A percentile compares a stretch with the other conserved stretches of the same genome.
Evolutionary conservation across 2,329 filamentous ascomycete genomes (phyloP).

Genomic region (Ascosphaera apis): DNA sequence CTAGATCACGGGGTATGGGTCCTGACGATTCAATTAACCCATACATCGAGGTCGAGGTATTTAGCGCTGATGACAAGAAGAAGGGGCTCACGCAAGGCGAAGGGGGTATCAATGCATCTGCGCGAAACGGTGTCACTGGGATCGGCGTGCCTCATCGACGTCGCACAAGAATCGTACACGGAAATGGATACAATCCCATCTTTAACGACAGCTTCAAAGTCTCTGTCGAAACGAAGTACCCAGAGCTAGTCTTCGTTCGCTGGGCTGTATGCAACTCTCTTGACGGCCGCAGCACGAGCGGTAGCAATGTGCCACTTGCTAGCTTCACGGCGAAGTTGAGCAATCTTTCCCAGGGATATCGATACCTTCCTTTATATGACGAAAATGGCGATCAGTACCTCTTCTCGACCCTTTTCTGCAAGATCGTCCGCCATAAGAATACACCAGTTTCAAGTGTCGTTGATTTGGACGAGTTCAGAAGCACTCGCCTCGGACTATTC

Average conservation of each 20-base stretch:
- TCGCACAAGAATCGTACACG: conserved; percentile 56
- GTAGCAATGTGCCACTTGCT: conserved; percentile 43
- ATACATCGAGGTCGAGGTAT: conserved; percentile 86
- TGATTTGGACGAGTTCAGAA: conserved; percentile 17
- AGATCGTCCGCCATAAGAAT: conserved; percentile 43
- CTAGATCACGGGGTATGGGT: conserved; percentile 53
- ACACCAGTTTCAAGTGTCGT: conserved; percentile 17
- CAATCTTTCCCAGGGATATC: conserved; percentile 77
- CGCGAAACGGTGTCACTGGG: conserved; percentile 39
- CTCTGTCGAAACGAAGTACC: conserved; percentile 76
- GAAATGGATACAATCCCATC: conserved; percentile 82
- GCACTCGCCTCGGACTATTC: conserved; percentile 19
- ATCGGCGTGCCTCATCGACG: conserved; percentile 52
- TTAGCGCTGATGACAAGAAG: conserved; percentile 77
- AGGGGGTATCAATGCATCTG: conserved; percentile 41
- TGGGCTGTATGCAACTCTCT: conserved; percentile 77
- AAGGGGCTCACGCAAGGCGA: conserved; percentile 46
- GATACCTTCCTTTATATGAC: conserved; percentile 75
- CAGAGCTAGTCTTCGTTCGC: conserved; percentile 77
- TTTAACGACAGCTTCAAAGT: conserved; percentile 65
- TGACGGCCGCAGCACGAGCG: conserved; percentile 48
- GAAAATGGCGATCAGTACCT: conserved; percentile 76
- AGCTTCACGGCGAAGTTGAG: conserved; percentile 83
- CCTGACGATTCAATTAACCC: conserved; percentile 61
- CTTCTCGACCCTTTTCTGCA: conserved; percentile 85